Evolutionary conservation across 2,329 filamentous ascomycete genomes (phyloP).

Genomic region (Diaporthe humulicola): DNA sequence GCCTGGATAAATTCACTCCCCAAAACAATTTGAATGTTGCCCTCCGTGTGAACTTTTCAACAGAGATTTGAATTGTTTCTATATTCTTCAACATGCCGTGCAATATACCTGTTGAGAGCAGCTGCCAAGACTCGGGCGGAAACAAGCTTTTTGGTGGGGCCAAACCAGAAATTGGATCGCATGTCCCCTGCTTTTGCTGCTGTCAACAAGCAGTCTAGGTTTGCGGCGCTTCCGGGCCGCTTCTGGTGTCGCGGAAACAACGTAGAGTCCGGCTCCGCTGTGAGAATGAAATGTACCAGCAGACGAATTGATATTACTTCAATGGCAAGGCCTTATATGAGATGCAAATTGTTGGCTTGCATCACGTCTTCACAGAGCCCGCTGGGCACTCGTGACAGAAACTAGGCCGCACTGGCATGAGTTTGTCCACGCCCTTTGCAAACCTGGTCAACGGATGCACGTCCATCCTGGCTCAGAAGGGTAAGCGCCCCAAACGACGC

Average conservation of each 20-base stretch:
- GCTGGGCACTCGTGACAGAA: too few species aligned
- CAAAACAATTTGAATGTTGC: fast-evolving
- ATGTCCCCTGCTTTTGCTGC: neutral
- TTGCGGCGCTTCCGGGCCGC: neutral
- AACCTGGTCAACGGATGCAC: too few species aligned
- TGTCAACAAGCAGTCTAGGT: neutral
- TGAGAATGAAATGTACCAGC: neutral
- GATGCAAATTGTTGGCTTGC: too few species aligned
- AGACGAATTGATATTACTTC: too few species aligned
- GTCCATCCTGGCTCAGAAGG: too few species aligned
- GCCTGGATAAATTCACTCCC: neutral
- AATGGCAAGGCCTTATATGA: too few species aligned
- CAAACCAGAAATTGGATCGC: neutral
- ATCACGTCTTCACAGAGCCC: too few species aligned
- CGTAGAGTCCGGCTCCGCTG: neutral
- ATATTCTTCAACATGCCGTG: neutral
- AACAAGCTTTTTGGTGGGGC: conserved; percentile 6
- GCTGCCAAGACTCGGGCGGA: neutral
- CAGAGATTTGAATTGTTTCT: neutral
- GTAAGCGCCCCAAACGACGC: too few species aligned
- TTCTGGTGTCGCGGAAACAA: neutral
- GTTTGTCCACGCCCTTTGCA: too few species aligned
- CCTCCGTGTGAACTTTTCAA: fast-evolving
- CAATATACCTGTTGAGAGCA: neutral
- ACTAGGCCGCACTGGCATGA: too few species aligned